Evolutionary conservation across 805 yeast species (phyloP), one percentile per base, ranked within the genome.

Genomic region (Candida caryicola): DNA sequence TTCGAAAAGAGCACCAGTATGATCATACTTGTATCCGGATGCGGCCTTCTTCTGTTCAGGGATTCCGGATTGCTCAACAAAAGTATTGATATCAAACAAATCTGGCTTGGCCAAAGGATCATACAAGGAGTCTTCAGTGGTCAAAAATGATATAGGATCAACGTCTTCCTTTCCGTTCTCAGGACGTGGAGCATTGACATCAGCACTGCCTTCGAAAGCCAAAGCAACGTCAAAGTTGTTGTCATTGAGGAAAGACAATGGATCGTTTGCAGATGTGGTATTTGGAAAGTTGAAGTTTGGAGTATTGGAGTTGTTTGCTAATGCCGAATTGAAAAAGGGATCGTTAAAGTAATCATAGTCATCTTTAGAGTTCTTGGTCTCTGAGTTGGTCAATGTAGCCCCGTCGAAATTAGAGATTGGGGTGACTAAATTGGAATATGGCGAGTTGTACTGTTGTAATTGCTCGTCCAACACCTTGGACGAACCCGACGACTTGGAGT

Each of bases 101-200:
- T 55, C 54, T 43, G 55, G 57, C 5, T 53, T 57, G 3, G 66
- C 63, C 29, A 77, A 65, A 29, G 82, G 79, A 56, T 79, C 85
- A 51, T 75, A 76, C 19, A 69, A 54, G 1, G 81, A 73, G 44
- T 77, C 82, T 52, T 79, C 84, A 2, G 77, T 70, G 3, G 75
- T 74, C 39, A 79, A 57, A 16, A 58, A 51, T 6, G 63, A 58
- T 10, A 74, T 50, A 7, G 76, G 72, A 41, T 71, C 75, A 2
- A 44, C 40, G 10, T 54, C 54, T 5, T 47, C 49, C 27, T 28
- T 34, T 15, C 12, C 17, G 35, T 4, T 12, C 5, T 29, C 10
- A 9, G 12, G 18, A 18, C 15, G 15, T 15, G 16, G 13, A 21
- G 29, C 25, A 13, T 25, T 31, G 28, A 12, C 21, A 16, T 30